A percentile compares a stretch with the other conserved stretches of the same genome.
These are phyloP conservation scores for Mycena vitilis DNA, from an alignment of 768 basidiomycete species.

Conservation along the genomic window DNA sequence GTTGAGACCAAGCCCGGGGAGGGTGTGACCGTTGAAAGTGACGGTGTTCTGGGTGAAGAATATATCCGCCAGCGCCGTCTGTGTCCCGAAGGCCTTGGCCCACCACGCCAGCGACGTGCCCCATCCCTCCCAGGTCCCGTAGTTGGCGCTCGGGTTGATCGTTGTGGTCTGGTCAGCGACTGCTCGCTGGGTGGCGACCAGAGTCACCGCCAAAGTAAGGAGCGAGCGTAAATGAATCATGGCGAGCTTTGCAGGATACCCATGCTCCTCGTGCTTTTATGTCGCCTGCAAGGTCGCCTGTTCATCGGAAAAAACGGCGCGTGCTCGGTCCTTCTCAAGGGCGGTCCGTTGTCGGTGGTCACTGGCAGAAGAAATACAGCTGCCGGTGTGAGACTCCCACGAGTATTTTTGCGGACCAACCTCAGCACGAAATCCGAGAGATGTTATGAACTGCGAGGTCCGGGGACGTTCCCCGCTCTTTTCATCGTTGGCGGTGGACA, in stretches of 20 bases:
- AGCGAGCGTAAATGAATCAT: constrained; percentile 13
- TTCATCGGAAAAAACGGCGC: constrained; percentile 26
- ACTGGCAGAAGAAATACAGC: too few relatives aligned
- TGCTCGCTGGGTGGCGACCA: constrained; percentile 20
- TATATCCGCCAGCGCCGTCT: constrained; percentile 30
- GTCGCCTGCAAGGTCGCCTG: constrained; percentile 6
- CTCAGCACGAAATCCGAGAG: too few relatives aligned
- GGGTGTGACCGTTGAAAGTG: constrained; percentile 29
- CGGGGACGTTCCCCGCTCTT: too few relatives aligned
- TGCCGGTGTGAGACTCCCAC: too few relatives aligned
- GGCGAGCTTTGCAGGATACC: not conserved
- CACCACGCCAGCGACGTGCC: constrained; percentile 37
- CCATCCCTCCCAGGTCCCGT: constrained; percentile 38
- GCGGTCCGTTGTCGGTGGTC: too few relatives aligned
- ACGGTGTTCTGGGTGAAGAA: constrained; percentile 35
- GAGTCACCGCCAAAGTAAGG: constrained; percentile 16
- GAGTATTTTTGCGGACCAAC: too few relatives aligned
- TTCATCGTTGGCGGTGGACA: too few relatives aligned
- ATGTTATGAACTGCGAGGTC: too few relatives aligned
- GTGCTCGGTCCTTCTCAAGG: constrained; percentile 16
- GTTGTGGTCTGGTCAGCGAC: constrained; percentile 29
- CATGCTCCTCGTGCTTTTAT: constrained; percentile 20
- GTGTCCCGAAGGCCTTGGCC: constrained; percentile 36
- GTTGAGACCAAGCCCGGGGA: constrained; percentile 34
- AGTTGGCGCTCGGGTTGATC: constrained; percentile 28